These are phyloP conservation scores for Cytospora chrysosperma DNA, from an alignment of 2,329 filamentous ascomycete species.

Conservation along the genomic window DNA sequence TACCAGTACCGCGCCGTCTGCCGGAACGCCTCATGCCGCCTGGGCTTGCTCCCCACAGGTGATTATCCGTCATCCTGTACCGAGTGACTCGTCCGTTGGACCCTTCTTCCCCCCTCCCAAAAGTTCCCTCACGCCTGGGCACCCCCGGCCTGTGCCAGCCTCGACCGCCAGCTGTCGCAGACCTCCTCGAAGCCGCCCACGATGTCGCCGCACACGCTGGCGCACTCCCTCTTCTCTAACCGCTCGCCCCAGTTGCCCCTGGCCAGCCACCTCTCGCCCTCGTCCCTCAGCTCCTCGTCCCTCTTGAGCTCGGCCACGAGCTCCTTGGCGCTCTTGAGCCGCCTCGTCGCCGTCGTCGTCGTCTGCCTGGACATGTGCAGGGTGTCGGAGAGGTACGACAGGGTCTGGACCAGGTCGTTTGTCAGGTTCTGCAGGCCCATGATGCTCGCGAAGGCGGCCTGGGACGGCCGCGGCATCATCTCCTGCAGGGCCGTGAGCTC, in stretches of 20 bases:
- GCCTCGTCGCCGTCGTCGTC: slow-evolving; percentile 75
- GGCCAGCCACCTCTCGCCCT: slow-evolving; percentile 79
- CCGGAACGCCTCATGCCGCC: slow-evolving; percentile 13
- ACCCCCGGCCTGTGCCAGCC: slow-evolving; percentile 63
- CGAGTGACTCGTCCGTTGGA: too few relatives aligned
- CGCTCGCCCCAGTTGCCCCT: slow-evolving; percentile 80
- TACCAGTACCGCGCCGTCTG: slow-evolving; percentile 9
- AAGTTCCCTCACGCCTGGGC: slow-evolving; percentile 38
- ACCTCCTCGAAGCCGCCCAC: slow-evolving; percentile 90
- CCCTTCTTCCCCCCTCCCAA: neutral
- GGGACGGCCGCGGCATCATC: slow-evolving; percentile 63
- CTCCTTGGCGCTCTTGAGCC: slow-evolving; percentile 78
- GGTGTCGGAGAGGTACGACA: slow-evolving; percentile 85
- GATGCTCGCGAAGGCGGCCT: slow-evolving; percentile 64
- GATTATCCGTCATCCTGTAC: slow-evolving; percentile 14
- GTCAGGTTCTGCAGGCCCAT: slow-evolving; percentile 69
- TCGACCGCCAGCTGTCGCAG: slow-evolving; percentile 79
- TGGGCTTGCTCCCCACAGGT: slow-evolving; percentile 8
- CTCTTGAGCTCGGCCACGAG: slow-evolving; percentile 80
- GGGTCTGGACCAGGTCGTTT: slow-evolving; percentile 70
- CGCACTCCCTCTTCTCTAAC: slow-evolving; percentile 75
- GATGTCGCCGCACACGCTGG: slow-evolving; percentile 80
- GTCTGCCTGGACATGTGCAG: slow-evolving; percentile 93
- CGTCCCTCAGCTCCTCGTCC: slow-evolving; percentile 79
- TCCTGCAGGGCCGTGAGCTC: slow-evolving; percentile 64